Conservation (phyloP, 2,329 filamentous ascomycete species). For the Aspergillus cejpii region DNA sequence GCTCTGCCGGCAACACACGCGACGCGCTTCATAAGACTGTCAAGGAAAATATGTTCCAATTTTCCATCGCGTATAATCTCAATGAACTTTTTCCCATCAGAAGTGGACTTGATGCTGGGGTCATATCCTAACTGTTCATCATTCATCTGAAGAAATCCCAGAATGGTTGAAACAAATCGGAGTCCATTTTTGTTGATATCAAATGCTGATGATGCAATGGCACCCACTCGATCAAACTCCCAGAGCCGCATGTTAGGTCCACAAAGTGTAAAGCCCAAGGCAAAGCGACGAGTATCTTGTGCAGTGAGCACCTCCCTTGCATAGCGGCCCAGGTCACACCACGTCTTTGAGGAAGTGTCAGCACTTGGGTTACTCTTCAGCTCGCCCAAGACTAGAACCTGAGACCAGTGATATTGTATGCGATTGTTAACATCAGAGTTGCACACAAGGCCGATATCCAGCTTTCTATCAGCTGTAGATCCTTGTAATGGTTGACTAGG, state of each 20-base stretch:
- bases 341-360: conserved; percentile 5
- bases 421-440: background rate
- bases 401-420: conserved; percentile 2
- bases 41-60: conserved; percentile 38
- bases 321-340: conserved; percentile 8
- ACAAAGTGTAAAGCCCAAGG: conserved; percentile 7
- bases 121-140: conserved; percentile 7
- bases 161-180: conserved; percentile 3
- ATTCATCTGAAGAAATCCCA: conserved; percentile 7
- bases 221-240: conserved; percentile 6
- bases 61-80: conserved; percentile 34
- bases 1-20: conserved; percentile 34
- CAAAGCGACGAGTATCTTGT: conserved; percentile 5
- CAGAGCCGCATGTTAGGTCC: conserved; percentile 4
- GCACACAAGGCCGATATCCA: conserved; percentile 35
- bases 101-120: conserved; percentile 30
- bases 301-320: conserved; percentile 5
- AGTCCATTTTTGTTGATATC: conserved; percentile 5
- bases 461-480: conserved; percentile 29
- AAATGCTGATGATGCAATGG: conserved; percentile 2
- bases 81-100: conserved; percentile 32
- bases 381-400: conserved; percentile 2
- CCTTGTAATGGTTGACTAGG: conserved; percentile 23
- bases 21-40: conserved; percentile 28
- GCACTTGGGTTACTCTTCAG: conserved; percentile 1